Percentiles rank a stretch among this genome's conserved stretches.
Conservation (phyloP, 352 stramenopile genomes). For the Globisporangium cederbergense region DNA sequence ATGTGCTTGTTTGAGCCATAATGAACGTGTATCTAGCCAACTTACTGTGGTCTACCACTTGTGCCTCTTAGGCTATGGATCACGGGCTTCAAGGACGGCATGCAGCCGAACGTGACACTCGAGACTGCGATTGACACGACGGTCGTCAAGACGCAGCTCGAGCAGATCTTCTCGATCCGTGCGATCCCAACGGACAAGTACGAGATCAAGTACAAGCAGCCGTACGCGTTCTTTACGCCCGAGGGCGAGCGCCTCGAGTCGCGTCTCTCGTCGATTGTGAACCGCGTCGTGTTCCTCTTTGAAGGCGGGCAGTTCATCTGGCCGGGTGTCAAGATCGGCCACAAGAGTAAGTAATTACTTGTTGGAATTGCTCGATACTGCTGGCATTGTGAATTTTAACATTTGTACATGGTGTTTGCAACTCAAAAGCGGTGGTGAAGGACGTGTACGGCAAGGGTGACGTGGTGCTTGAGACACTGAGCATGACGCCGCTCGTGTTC, state of each 20-base stretch:
- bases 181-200: constrained; percentile 20
- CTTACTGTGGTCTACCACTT: neutral
- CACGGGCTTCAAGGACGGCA: constrained; percentile 58
- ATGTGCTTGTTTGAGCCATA: neutral
- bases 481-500: constrained; percentile 64
- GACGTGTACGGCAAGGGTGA: constrained; percentile 38
- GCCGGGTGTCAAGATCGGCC: constrained; percentile 51
- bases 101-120: constrained; percentile 15
- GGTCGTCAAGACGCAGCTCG: constrained; percentile 28
- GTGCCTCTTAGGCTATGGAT: constrained; percentile 30
- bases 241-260: constrained; percentile 37
- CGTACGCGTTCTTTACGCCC: constrained; percentile 53
- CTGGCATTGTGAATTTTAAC: neutral
- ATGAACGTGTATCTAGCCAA: neutral
- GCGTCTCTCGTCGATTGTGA: constrained; percentile 26
- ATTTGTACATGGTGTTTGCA: neutral
- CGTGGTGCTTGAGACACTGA: constrained; percentile 54
- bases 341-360: constrained; percentile 42
- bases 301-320: constrained; percentile 75
- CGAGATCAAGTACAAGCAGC: constrained; percentile 56
- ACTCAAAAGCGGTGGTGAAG: constrained; percentile 28
- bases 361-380: neutral
- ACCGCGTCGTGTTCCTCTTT: constrained; percentile 60
- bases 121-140: constrained; percentile 34
- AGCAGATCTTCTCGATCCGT: constrained; percentile 35